Base-by-base conservation (phyloP, 192 early-diverging fungal species). In the Chytriomyces confervae region DNA sequence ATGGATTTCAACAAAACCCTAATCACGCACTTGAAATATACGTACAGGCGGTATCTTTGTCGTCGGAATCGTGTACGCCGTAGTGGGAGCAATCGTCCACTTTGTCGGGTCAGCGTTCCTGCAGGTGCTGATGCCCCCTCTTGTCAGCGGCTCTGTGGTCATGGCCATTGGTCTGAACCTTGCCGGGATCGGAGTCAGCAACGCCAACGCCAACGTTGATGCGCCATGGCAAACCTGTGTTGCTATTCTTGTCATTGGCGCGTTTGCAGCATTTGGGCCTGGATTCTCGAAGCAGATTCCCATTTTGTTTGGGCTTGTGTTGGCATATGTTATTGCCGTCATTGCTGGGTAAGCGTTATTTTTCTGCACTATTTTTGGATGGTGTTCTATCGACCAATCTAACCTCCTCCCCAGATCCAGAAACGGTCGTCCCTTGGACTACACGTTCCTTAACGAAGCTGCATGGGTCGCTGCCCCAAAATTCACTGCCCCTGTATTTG, bases 101-200 rank as follows among this genome's bases (percentile, higher is more conserved):
- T 23, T 88, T 43, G 43, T 66, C 36, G 89, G 89, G 11, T 61
- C 80, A 44, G 61, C 71, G 44, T 87, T 84, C 81, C 80, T 90
- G 57, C 79, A 90, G 72, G 51, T 82, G 53, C 44, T 88, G 13
- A 78, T 90, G 79, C 89, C 89, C 61, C 89, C 88, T 16, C 76
- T 86, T 18, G 88, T 89, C 18, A 87, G 89, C 6, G 88, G 88
- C 47, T 77, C 88, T 18, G 81, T 89, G 45, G 83, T 89, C 1
- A 80, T 89, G 73, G 80, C 84, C 3, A 89, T 89, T 73, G 88
- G 88, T 43, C 65, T 90, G 44, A 82, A 84, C 69, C 67, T 90
- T 57, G 79, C 88, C 0, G 47, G 75, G 6, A 78, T 83, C 61
- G 89, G 87, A 63, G 69, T 90, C 48, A 61, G 44, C 27, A 76